phyloP scores from a whole-genome alignment of 352 stramenopile species.

The Phytophthora aleatoria region DNA sequence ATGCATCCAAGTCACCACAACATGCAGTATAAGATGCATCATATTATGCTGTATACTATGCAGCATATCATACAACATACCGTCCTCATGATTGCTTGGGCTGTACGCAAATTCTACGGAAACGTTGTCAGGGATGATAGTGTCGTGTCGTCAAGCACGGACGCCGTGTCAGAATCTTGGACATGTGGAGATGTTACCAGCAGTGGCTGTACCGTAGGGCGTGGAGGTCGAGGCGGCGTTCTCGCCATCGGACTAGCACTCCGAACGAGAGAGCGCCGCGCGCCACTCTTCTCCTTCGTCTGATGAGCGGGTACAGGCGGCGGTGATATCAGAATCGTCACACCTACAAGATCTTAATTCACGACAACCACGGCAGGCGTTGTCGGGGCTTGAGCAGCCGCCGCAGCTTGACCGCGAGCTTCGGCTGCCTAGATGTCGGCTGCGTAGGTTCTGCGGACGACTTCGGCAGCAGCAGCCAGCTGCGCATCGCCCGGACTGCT shows the following conservation, averaged over 20 bases:
- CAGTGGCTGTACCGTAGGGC: background rate
- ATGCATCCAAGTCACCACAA: too few relatives aligned
- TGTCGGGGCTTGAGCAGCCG: background rate
- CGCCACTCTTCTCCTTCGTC: too few relatives aligned
- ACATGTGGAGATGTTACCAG: background rate
- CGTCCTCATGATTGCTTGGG: background rate
- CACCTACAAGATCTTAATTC: too few relatives aligned
- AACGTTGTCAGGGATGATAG: background rate
- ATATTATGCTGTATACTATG: conserved; percentile 10
- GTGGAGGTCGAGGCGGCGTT: background rate
- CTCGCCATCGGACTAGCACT: conserved; percentile 2
- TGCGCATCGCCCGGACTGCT: background rate
- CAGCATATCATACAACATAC: conserved; percentile 16
- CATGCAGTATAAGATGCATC: conserved; percentile 1
- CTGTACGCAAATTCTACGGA: conserved; percentile 1
- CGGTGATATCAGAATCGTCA: too few relatives aligned
- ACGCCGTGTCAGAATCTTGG: background rate
- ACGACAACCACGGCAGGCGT: too few relatives aligned
- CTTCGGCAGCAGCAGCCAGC: conserved; percentile 5
- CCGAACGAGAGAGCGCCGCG: too few relatives aligned
- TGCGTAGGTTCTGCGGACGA: conserved; percentile 1
- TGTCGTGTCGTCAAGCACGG: background rate
- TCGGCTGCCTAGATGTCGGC: conserved; percentile 7
- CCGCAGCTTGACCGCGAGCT: background rate
- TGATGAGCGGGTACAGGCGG: too few relatives aligned